Base-by-base conservation (phyloP, 352 stramenopile species). In the Phytopythium boreale region DNA sequence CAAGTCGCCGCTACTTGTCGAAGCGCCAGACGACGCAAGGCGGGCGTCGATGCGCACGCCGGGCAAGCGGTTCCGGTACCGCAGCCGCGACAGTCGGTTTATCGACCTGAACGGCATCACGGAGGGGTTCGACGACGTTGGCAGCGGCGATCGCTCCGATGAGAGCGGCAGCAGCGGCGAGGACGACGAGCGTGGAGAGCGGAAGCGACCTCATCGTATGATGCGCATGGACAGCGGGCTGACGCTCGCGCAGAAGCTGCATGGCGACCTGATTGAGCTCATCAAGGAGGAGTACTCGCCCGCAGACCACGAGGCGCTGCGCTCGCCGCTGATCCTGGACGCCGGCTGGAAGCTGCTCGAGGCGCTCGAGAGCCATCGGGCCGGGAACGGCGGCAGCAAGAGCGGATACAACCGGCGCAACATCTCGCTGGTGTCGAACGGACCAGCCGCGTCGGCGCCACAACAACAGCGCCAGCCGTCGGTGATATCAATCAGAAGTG, bases 281-380 rank as follows among this genome's bases (percentile, higher is more conserved):
- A 76, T 89, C 52, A 84, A 88, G 36, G 72, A 74, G 34, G 77
- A 90, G 47, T 52, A 73, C 37, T 61, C 63, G 4, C 64, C 63
- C 2, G 58, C 66, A 36, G 56, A 43, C 22, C 49, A 27, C 36
- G 51, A 64, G 59, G 36, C 17, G 11, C 29, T 57, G 47, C 24
- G 34, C 1, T 34, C 66, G 2, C 26, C 61, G 1, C 22, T 12
- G 56, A 61, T 82, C 29, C 73, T 77, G 58, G 70, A 85, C 37
- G 70, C 74, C 5, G 75, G 75, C 31, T 87, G 76, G 77, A 72
- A 84, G 60, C 53, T 87, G 19, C 63, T 90, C 4, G 79, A 90
- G 57, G 57, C 69, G 5, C 76, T 89, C 6, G 82, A 90, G 43
- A 61, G 62, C n/a, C 63, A 66, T 9, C 39, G 56, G 27, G 36